Evolutionary conservation across 805 yeast species (phyloP).

Genomic region (Suhomyces tanzawaensis): DNA sequence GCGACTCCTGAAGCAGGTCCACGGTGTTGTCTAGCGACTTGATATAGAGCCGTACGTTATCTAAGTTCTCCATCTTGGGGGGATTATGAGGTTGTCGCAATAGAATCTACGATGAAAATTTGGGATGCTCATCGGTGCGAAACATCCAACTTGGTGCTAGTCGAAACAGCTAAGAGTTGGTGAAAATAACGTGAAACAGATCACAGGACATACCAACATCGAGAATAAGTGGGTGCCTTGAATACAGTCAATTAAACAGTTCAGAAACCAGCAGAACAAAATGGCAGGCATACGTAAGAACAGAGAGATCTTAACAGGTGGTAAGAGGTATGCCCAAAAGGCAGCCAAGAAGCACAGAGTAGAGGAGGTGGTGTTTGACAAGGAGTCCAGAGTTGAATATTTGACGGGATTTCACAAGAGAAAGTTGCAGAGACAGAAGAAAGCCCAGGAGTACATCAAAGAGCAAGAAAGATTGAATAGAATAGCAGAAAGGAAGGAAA

Average conservation of each 20-base stretch:
- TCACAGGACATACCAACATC: too few species aligned
- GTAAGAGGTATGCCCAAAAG: slow-evolving; percentile 71
- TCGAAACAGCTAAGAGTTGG: too few species aligned
- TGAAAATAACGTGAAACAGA: too few species aligned
- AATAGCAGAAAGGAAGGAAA: slow-evolving; percentile 70
- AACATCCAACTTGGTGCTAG: too few species aligned
- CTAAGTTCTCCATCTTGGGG: slow-evolving; percentile 54
- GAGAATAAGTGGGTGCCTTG: too few species aligned
- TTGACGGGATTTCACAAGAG: slow-evolving; percentile 95
- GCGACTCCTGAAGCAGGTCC: slow-evolving; percentile 30
- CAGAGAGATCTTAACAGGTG: slow-evolving; percentile 86
- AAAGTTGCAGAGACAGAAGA: slow-evolving; percentile 81
- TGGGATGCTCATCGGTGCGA: slow-evolving; percentile 5
- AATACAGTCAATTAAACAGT: too few species aligned
- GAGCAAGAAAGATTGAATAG: slow-evolving; percentile 74
- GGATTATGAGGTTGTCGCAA: too few species aligned
- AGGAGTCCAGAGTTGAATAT: slow-evolving; percentile 74
- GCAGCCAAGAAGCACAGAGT: slow-evolving; percentile 66
- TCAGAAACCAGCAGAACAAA: not conserved
- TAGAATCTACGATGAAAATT: slow-evolving; percentile 2
- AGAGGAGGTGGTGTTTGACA: slow-evolving; percentile 83
- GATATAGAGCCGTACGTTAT: slow-evolving; percentile 40
- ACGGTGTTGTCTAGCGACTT: slow-evolving; percentile 36
- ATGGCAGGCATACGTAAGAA: slow-evolving; percentile 46
- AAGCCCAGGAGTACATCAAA: slow-evolving; percentile 71